Evolutionary conservation across 2,329 filamentous ascomycete species (phyloP), one percentile per base, ranked within the genome.

Genomic region (Arachnomyces sp.): DNA sequence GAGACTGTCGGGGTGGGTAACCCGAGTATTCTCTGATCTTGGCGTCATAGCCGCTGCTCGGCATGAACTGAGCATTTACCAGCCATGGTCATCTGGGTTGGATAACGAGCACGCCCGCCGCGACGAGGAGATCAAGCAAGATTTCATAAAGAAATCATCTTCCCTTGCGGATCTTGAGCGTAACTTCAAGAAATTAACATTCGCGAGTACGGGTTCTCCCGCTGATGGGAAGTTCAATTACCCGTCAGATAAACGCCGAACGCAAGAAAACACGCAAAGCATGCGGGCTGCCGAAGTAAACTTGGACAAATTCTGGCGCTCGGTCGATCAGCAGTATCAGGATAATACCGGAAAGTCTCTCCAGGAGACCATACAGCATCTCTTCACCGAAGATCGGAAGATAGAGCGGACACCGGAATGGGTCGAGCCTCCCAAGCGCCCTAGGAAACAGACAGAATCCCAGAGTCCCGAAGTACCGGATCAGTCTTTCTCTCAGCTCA

Each of bases 341-440:
- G 21, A 25, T 6, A 32, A 29, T 11, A 39, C 35, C 13, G 31
- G 34, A 8, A 42, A 39, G 15, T 38, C 35, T 14, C 36, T 42
- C 8, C 31, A 38, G 11, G 17, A 42, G 32, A 33, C 35, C 15
- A 29, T 42, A 17, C 15, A 38, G 25, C 35, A 36, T 18, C 34
- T 44, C 11, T 31, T 40, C 12, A 31, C 15, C 3, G 13, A 28
- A 15, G 35, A 38, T 36, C 38, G 39, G 15, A 25, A 36, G 25
- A 48, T 77, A 9, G 63, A 66, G 31, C 62, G 73, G 17, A 77
- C 71, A 0, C 59, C 68, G 1, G 59, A 64, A 17, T 77, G 72
- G 69, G 48, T 62, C 28, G 64, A 69, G 34, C 60, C 61, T 1
- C 25, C 48, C 4, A 25, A 48, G 13, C n/a, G 41, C 2, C 8